Base-by-base conservation (phyloP, 1,284 basidiomycete species). In the Malassezia japonica region DNA sequence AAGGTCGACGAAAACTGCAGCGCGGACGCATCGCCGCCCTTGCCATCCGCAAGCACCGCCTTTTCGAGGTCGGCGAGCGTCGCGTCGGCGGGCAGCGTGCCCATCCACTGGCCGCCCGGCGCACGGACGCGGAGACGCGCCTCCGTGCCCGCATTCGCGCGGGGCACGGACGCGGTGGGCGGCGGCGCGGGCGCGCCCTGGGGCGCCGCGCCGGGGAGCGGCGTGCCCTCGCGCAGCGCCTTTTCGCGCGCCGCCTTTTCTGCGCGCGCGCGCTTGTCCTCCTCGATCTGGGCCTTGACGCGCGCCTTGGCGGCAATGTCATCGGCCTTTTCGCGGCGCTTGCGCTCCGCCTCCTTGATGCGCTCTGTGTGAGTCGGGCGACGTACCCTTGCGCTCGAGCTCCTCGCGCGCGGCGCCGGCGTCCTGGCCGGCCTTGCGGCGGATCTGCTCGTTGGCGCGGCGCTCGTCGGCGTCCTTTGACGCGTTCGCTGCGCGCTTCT, bases 1-100 rank as follows among this genome's bases (percentile, higher is more conserved):
- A 67, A 72, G 6, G 66, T 67, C 16, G 62, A 66, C 15, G 63
- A 66, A 54, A 72, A 68, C 62, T 70, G 62, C 43, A 70, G 57
- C 28, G 50, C 37, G 18, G 48, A 33, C 24, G 38, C 45, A 5
- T 61, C 62, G 4, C 52, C 55, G 12, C 57, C 53, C 46, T 69
- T 64, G 18, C 65, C 66, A 20, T 62, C 66, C 2, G 41, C 50
- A 8, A 45, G 34, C 46, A 72, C 57, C 42, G 61, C 58, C 5
- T 48, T 38, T 34, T 57, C 59, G 5, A 72, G 55, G 1, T 71
- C 61, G 0, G 23, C 23, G 16, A 72, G 49, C 18, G 64, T 69
- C 4, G 61, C 55, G 16, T 64, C 64, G 0, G 64, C 66, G 15
- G 53, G 40, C 39, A 72, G 32, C 4, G 58, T 62, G 6, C 68